Evolutionary conservation across 2,329 filamentous ascomycete genomes (phyloP).

Genomic region (Thelonectria blattea): DNA sequence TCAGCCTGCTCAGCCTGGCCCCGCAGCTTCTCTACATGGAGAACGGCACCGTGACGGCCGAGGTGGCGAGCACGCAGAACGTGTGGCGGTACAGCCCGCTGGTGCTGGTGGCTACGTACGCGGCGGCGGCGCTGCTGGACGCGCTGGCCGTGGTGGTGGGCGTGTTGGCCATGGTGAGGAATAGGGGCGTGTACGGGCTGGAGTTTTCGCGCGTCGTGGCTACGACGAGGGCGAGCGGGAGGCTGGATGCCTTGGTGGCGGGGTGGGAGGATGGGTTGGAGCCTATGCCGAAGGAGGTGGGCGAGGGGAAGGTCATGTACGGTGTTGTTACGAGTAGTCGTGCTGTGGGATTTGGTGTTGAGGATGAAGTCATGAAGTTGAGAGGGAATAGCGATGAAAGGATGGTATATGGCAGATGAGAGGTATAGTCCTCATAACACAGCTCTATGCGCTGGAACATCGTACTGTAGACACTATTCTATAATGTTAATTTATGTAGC

Average conservation of each 20-base stretch:
- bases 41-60: background rate
- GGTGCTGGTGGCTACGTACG: background rate
- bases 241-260: background rate
- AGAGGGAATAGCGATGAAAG: conserved; percentile 21
- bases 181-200: conserved; percentile 2
- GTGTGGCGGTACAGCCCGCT: conserved; percentile 1
- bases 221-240: background rate
- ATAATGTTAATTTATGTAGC: too few species aligned
- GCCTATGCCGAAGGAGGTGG: conserved; percentile 1
- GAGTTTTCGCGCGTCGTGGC: conserved; percentile 5
- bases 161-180: background rate
- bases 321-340: background rate
- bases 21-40: background rate
- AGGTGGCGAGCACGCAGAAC: background rate
- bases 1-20: conserved; percentile 2
- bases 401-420: background rate
- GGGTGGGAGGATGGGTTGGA: background rate
- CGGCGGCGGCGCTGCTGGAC: background rate
- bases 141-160: background rate
- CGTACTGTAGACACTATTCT: too few species aligned
- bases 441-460: too few species aligned
- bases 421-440: too few species aligned
- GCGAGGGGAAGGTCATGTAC: conserved; percentile 1
- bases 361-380: conserved; percentile 12
- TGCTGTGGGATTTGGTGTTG: background rate